phyloP scores from a whole-genome alignment of 2,329 filamentous ascomycete species.

The Claviceps cyperi region DNA sequence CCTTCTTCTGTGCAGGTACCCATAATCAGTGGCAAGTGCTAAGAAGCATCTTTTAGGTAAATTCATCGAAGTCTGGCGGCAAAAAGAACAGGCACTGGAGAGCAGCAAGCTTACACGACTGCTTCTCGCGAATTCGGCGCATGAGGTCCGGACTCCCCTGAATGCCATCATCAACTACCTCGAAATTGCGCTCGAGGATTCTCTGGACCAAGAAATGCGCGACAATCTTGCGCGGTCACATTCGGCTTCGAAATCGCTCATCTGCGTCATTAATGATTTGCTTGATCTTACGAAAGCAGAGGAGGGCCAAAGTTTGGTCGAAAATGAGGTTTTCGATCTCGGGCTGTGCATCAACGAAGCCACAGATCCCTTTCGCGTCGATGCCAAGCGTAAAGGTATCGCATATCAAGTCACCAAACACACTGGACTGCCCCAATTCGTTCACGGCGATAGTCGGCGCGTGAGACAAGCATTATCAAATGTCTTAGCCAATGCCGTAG shows the following conservation, averaged over 20 bases:
- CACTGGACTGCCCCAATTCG: conserved; percentile 51
- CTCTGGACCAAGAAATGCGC: conserved; percentile 64
- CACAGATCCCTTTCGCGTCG: conserved; percentile 56
- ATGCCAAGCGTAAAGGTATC: conserved; percentile 64
- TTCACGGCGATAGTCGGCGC: conserved; percentile 65
- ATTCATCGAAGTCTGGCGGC: conserved; percentile 87
- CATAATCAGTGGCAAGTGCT: conserved; percentile 6
- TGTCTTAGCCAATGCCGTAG: conserved; percentile 69
- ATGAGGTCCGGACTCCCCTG: conserved; percentile 78
- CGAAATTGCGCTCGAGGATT: conserved; percentile 75
- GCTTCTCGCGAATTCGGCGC: conserved; percentile 74
- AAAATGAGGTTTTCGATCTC: conserved; percentile 68
- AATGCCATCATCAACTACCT: conserved; percentile 94
- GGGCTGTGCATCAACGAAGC: conserved; percentile 59
- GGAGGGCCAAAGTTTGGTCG: conserved; percentile 63
- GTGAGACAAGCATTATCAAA: conserved; percentile 77
- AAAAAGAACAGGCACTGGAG: conserved; percentile 74
- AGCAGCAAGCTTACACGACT: conserved; percentile 68
- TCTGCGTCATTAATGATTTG: conserved; percentile 88
- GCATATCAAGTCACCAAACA: conserved; percentile 53
- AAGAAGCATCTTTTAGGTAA: conserved; percentile 25
- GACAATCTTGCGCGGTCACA: conserved; percentile 77
- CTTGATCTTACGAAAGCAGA: conserved; percentile 81
- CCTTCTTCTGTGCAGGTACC: background rate
- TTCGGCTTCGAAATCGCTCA: conserved; percentile 80